Evolutionary conservation across 352 stramenopile species (phyloP).

Genomic region (Phytophthora sp.): DNA sequence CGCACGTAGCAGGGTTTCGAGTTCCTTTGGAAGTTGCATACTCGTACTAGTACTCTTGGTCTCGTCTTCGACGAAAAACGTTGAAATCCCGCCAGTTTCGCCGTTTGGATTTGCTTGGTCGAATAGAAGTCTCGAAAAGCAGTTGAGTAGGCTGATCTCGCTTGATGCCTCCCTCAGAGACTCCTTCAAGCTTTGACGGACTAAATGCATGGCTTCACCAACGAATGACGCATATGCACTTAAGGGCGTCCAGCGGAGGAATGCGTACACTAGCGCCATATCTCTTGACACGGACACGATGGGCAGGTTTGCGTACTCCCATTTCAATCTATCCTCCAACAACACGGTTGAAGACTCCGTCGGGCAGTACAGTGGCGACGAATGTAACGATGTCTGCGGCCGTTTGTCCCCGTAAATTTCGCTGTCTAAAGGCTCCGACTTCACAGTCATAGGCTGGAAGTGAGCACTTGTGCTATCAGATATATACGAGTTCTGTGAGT

Average conservation of each 20-base stretch:
- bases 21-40: slow-evolving; percentile 31
- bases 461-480: too few relatives aligned
- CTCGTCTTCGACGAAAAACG: slow-evolving; percentile 12
- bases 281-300: slow-evolving; percentile 63
- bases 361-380: too few relatives aligned
- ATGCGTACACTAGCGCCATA: slow-evolving; percentile 55
- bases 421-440: too few relatives aligned
- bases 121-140: slow-evolving; percentile 52
- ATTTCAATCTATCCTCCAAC: slow-evolving; percentile 58
- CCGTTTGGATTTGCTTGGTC: too few relatives aligned
- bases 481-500: too few relatives aligned
- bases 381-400: slow-evolving; percentile 14
- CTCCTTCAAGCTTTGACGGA: slow-evolving; percentile 45
- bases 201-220: slow-evolving; percentile 53
- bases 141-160: slow-evolving; percentile 46
- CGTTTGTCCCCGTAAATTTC: too few relatives aligned
- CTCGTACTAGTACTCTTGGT: background rate
- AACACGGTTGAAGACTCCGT: background rate
- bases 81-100: too few relatives aligned
- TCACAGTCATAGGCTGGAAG: too few relatives aligned
- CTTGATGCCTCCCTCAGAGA: slow-evolving; percentile 41
- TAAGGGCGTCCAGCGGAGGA: slow-evolving; percentile 58
- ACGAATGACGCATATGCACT: slow-evolving; percentile 48
- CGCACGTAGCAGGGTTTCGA: slow-evolving; percentile 50
- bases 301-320: slow-evolving; percentile 50